Evolutionary conservation across 441 rosid species (phyloP).

Genomic region (Populus hybrid): DNA sequence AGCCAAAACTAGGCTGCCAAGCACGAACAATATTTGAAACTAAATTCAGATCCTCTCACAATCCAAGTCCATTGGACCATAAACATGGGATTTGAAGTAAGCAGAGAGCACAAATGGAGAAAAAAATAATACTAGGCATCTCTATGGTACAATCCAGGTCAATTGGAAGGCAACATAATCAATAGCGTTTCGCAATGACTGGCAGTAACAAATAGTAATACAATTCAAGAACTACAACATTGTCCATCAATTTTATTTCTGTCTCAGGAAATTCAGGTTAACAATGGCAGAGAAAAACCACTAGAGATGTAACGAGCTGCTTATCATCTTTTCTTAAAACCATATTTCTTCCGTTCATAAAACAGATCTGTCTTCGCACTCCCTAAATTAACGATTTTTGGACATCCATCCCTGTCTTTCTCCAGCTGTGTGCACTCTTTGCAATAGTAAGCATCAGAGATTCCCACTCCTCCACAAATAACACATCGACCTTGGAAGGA

Average conservation of each 20-base stretch:
- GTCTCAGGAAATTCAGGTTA: too few relatives aligned
- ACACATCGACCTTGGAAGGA: conserved; percentile 90
- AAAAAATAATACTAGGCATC: background rate
- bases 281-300: background rate
- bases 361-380: conserved; percentile 82
- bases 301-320: too few relatives aligned
- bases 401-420: conserved; percentile 88
- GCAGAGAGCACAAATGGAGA: background rate
- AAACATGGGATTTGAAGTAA: background rate
- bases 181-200: background rate
- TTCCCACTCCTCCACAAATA: conserved; percentile 87
- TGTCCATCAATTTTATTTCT: background rate
- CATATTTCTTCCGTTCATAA: conserved; percentile 78
- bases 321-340: conserved; percentile 62
- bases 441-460: conserved; percentile 83
- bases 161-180: background rate
- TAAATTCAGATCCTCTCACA: background rate
- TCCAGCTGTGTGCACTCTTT: conserved; percentile 89
- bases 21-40: too few relatives aligned
- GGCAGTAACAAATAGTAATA: background rate
- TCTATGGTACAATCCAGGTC: background rate
- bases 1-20: background rate
- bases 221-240: background rate
- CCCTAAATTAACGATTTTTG: conserved; percentile 84
- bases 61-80: background rate